Evolutionary conservation across 2,329 filamentous ascomycete genomes (phyloP).

Genomic region (Dothideomycetidae sp.): DNA sequence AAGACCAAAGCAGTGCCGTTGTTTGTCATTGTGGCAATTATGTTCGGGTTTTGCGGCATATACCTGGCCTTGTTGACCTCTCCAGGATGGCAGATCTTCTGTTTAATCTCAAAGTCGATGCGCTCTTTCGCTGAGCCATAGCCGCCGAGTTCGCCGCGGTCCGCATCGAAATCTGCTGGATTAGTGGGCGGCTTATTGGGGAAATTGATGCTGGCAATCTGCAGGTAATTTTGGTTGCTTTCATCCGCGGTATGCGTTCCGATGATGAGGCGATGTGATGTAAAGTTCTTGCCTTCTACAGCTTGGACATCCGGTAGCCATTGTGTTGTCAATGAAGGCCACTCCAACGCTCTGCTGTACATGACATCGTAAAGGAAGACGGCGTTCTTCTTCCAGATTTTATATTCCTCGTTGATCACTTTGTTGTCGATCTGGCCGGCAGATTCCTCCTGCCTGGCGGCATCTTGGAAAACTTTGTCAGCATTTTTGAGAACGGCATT

Average conservation of each 20-base stretch:
- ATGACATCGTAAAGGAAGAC: slow-evolving; percentile 98
- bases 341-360: slow-evolving; percentile 83
- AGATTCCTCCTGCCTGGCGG: slow-evolving; percentile 5
- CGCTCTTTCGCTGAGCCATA: slow-evolving; percentile 66
- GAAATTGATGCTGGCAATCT: slow-evolving; percentile 87
- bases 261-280: slow-evolving; percentile 74
- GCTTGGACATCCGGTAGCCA: slow-evolving; percentile 94
- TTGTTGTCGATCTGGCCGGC: slow-evolving; percentile 49
- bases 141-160: slow-evolving; percentile 83
- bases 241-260: slow-evolving; percentile 87
- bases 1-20: slow-evolving; percentile 84
- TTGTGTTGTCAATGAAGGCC: slow-evolving; percentile 93
- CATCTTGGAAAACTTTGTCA: slow-evolving; percentile 23
- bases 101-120: slow-evolving; percentile 80
- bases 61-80: slow-evolving; percentile 99
- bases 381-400: slow-evolving; percentile 99
- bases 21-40: slow-evolving; percentile 84
- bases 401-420: slow-evolving; percentile 97
- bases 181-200: slow-evolving; percentile 64
- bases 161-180: slow-evolving; percentile 76
- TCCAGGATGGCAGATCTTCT: slow-evolving; percentile 90
- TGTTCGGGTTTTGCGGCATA: slow-evolving; percentile 91
- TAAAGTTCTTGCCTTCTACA: slow-evolving; percentile 72
- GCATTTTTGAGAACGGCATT: too few relatives aligned
- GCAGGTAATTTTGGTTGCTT: slow-evolving; percentile 67